Evolutionary conservation across 164 flowering plant genomes (phyloP).

Genomic region (Kingdonia uniflora): DNA sequence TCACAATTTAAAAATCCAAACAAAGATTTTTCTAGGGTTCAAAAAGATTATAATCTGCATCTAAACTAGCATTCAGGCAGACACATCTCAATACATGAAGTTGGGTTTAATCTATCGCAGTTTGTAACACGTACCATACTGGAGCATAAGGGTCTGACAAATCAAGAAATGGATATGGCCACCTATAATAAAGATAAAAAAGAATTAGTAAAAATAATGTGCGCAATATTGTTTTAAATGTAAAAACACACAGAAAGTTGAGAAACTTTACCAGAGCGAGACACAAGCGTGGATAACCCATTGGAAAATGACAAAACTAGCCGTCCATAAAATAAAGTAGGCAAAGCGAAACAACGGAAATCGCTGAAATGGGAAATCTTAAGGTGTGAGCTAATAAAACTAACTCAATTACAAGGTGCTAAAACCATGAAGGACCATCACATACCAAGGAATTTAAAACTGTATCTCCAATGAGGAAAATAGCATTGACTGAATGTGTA

Average conservation of each 20-base stretch:
- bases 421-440: neutral
- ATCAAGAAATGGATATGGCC: slow-evolving; percentile 65
- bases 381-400: neutral
- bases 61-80: no score
- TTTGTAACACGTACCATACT: slow-evolving; percentile 24
- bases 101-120: no score
- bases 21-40: no score
- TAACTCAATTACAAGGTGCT: neutral
- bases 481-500: slow-evolving; percentile 79
- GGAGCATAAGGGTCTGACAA: slow-evolving; percentile 55
- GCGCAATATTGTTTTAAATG: neutral
- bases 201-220: neutral
- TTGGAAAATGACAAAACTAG: slow-evolving; percentile 55
- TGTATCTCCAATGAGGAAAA: slow-evolving; percentile 73
- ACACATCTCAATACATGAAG: no score
- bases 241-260: neutral
- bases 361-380: slow-evolving; percentile 26
- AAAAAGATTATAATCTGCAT: no score
- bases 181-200: slow-evolving; percentile 21
- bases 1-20: no score
- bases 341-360: slow-evolving; percentile 86
- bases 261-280: slow-evolving; percentile 36
- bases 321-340: slow-evolving; percentile 78
- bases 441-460: slow-evolving; percentile 73
- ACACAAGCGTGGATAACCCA: slow-evolving; percentile 79